phyloP scores from a whole-genome alignment of 345 rosid genomes.

The Diplotaxis tenuifolia region DNA sequence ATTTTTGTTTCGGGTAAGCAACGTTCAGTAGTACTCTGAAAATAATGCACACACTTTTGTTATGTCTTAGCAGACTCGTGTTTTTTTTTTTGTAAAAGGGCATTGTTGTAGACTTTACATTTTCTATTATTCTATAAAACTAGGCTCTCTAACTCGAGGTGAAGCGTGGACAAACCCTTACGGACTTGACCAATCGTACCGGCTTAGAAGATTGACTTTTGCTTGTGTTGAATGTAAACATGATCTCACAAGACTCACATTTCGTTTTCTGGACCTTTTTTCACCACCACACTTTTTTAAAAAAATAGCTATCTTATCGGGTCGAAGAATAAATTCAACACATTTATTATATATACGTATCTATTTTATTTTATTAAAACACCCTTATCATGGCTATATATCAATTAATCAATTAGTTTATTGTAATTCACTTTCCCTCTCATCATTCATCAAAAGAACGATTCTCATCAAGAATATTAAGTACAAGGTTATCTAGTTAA shows the following conservation, averaged over 20 bases:
- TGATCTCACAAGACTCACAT: constrained; percentile 14
- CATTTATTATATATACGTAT: neutral
- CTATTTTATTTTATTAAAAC: neutral
- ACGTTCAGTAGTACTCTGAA: neutral
- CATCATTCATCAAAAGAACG: neutral
- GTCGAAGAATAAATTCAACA: neutral
- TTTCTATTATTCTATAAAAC: too few species aligned
- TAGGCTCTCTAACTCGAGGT: neutral
- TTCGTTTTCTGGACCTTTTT: constrained; percentile 19
- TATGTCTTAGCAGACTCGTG: neutral
- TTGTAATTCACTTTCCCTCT: neutral
- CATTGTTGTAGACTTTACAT: too few species aligned
- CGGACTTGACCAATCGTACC: neutral
- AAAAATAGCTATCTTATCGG: neutral
- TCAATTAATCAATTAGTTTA: neutral
- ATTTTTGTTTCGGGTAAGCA: neutral
- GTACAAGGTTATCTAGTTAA: neutral
- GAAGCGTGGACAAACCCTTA: neutral
- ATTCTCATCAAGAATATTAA: constrained; percentile 17
- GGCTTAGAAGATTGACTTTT: too few species aligned
- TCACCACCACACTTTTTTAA: neutral
- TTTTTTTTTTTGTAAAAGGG: too few species aligned
- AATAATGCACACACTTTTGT: too few species aligned
- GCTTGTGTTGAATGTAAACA: neutral
- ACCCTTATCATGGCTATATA: neutral